These are phyloP conservation scores for Chalciporus chontae DNA, from an alignment of 768 basidiomycete species.

Conservation along the genomic window DNA sequence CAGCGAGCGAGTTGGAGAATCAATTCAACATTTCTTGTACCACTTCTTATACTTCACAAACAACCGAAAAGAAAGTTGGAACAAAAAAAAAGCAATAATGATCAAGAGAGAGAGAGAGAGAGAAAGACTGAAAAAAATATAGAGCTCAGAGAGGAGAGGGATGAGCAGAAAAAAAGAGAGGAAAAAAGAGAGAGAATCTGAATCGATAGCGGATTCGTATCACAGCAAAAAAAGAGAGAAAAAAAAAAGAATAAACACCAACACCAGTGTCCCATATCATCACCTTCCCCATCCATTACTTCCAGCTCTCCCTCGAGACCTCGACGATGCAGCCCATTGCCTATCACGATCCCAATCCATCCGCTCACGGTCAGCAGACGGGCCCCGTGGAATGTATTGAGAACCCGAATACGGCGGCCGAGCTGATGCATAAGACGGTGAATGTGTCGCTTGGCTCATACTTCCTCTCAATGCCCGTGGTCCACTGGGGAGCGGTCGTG, in stretches of 20 bases:
- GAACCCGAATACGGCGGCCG: constrained; percentile 26
- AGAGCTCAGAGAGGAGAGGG: neutral
- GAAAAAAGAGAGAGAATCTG: neutral
- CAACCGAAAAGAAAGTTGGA: constrained; percentile 11
- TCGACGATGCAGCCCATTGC: constrained; percentile 24
- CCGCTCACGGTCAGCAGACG: constrained; percentile 50
- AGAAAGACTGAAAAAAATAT: constrained; percentile 2
- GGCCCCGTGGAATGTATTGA: constrained; percentile 45
- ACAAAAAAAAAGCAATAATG: constrained; percentile 30
- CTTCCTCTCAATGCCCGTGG: constrained; percentile 37
- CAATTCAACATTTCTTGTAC: constrained; percentile 5
- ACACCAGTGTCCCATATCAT: neutral
- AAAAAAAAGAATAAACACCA: constrained; percentile 4
- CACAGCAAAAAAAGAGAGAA: constrained; percentile 17
- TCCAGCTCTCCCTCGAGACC: constrained; percentile 32
- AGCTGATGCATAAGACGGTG: constrained; percentile 14
- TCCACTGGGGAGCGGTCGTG: constrained; percentile 37
- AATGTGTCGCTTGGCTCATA: constrained; percentile 21
- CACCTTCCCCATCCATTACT: constrained; percentile 36
- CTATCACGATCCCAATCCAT: constrained; percentile 45
- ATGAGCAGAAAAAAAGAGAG: neutral
- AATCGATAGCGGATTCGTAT: constrained; percentile 5
- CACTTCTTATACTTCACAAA: constrained; percentile 9
- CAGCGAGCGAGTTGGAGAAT: neutral
- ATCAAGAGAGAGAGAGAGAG: constrained; percentile 22